Evolutionary conservation across 768 basidiomycete genomes (phyloP).

Genomic region (Lactarius indigo): DNA sequence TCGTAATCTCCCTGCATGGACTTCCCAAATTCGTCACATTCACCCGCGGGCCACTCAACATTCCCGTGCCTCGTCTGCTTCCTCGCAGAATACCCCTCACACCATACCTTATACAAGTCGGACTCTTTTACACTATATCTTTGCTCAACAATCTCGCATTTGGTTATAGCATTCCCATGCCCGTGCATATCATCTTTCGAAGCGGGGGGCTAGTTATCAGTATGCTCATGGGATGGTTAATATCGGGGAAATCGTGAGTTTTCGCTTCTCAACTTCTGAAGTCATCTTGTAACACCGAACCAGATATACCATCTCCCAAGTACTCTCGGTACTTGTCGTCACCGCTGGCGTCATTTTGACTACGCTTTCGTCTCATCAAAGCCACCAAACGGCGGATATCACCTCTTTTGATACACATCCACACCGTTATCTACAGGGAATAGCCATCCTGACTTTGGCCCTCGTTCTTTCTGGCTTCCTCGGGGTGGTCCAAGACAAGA

Average conservation of each 20-base stretch:
- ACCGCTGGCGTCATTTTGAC: slow-evolving; percentile 76
- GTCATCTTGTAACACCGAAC: slow-evolving; percentile 12
- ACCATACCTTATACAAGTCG: slow-evolving; percentile 76
- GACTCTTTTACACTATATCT: slow-evolving; percentile 74
- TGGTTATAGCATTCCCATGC: slow-evolving; percentile 80
- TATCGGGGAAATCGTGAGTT: slow-evolving; percentile 60
- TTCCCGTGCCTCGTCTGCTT: slow-evolving; percentile 46
- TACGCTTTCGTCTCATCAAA: slow-evolving; percentile 63
- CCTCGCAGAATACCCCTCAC: slow-evolving; percentile 65
- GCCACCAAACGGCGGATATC: slow-evolving; percentile 5
- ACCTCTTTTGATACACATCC: slow-evolving; percentile 27
- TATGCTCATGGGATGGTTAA: slow-evolving; percentile 72
- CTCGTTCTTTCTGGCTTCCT: slow-evolving; percentile 78
- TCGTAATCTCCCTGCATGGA: slow-evolving; percentile 70
- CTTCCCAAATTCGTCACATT: slow-evolving; percentile 55
- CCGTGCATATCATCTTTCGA: slow-evolving; percentile 92
- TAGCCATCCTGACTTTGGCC: slow-evolving; percentile 69
- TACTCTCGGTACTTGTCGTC: slow-evolving; percentile 74
- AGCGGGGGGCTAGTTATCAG: slow-evolving; percentile 84
- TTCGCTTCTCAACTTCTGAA: slow-evolving; percentile 8
- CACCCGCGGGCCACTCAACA: slow-evolving; percentile 3
- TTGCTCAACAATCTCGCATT: slow-evolving; percentile 91
- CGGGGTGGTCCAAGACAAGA: slow-evolving; percentile 82
- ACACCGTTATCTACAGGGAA: slow-evolving; percentile 61
- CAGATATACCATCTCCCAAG: slow-evolving; percentile 62